Conservation (phyloP, 2,329 filamentous ascomycete genomes). For the Zymoseptoria crescenta region DNA sequence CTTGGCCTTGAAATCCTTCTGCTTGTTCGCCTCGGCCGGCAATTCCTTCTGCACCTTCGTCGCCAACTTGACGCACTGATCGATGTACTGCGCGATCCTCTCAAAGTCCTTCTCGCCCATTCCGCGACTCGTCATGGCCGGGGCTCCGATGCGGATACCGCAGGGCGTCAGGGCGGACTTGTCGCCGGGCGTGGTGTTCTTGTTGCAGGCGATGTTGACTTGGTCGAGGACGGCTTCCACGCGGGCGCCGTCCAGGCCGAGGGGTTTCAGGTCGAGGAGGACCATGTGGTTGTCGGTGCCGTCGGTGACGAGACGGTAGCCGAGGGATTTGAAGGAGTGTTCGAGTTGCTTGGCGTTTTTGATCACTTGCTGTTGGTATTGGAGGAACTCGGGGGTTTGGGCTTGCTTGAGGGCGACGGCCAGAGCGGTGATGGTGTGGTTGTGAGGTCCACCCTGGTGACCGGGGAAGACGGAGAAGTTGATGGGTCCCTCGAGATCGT, state of each 20-base stretch:
- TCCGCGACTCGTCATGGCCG: constrained; percentile 93
- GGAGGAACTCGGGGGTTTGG: constrained; percentile 78
- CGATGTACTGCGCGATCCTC: constrained; percentile 82
- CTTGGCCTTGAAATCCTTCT: constrained; percentile 98
- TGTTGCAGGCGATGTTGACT: constrained; percentile 99
- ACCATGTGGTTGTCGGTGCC: constrained; percentile 98
- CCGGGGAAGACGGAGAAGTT: constrained; percentile 99
- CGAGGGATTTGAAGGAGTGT: constrained; percentile 65
- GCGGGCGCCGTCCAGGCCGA: constrained; percentile 78
- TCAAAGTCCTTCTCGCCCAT: constrained; percentile 90
- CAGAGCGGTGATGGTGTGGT: constrained; percentile 97
- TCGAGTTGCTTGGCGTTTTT: constrained; percentile 90
- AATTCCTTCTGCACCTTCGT: constrained; percentile 76
- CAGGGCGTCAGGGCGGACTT: constrained; percentile 92
- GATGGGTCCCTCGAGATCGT: constrained; percentile 91
- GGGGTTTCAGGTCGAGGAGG: constrained; percentile 80
- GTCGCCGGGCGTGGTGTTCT: constrained; percentile 97
- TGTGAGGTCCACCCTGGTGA: constrained; percentile 97
- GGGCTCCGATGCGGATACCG: constrained; percentile 92
- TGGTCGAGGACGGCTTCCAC: constrained; percentile 94
- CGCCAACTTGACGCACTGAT: constrained; percentile 79
- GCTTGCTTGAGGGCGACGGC: constrained; percentile 94
- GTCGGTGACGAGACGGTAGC: constrained; percentile 89
- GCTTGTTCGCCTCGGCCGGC: constrained; percentile 97
- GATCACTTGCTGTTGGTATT: constrained; percentile 88